Conservation (phyloP, 345 rosid species). For the Gossypium rotundifolium region DNA sequence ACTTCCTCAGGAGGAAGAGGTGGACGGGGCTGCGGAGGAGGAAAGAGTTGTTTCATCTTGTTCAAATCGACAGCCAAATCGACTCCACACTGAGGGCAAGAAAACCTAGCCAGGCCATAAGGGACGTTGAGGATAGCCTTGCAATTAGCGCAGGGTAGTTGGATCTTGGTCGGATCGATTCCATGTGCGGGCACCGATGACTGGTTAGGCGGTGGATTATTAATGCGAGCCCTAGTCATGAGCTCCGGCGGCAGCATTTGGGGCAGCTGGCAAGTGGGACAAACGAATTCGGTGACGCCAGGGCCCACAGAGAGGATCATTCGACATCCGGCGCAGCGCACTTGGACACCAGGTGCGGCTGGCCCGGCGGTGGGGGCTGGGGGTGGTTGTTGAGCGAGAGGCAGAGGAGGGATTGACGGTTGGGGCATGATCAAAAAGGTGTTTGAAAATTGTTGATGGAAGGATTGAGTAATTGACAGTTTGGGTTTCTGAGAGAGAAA, state of each 20-base stretch:
- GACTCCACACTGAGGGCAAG: constrained; percentile 86
- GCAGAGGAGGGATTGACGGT: constrained; percentile 59
- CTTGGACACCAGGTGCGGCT: constrained; percentile 60
- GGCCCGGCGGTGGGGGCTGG: constrained; percentile 35
- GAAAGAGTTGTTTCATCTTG: constrained; percentile 45
- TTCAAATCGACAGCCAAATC: constrained; percentile 82
- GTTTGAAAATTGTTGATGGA: not conserved
- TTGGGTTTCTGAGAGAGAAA: constrained; percentile 1
- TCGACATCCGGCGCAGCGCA: constrained; percentile 92
- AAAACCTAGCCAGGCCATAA: constrained; percentile 73
- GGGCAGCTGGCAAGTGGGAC: constrained; percentile 81
- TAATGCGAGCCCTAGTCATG: constrained; percentile 38
- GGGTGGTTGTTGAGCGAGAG: constrained; percentile 32
- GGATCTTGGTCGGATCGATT: constrained; percentile 97
- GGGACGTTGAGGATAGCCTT: constrained; percentile 94
- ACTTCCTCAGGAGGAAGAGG: constrained; percentile 63
- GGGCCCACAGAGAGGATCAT: constrained; percentile 62
- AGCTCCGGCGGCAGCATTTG: constrained; percentile 98
- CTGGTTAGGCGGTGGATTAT: constrained; percentile 27
- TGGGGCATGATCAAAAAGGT: constrained; percentile 51
- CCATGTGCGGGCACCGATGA: constrained; percentile 71
- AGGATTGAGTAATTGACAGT: not conserved
- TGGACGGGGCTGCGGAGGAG: constrained; percentile 30
- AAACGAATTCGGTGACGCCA: constrained; percentile 71
- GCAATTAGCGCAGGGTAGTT: constrained; percentile 90